Evolutionary conservation across 371 early-diverging fungal species (phyloP), one percentile per base, ranked within the genome.

Genomic region (Lichtheimia hyalospora): DNA sequence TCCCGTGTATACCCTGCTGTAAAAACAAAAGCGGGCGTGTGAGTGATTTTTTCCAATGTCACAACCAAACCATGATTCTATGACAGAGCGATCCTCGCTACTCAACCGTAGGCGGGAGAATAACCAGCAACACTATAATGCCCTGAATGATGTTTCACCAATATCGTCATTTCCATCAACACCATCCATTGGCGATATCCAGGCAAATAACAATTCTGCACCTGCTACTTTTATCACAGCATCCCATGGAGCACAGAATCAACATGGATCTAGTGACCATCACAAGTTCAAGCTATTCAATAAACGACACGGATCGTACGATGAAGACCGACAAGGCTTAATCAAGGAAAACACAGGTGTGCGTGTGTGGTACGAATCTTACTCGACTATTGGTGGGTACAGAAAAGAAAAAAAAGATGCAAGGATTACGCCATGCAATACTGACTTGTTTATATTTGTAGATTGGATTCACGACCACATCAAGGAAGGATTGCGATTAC

Each of bases 401-500:
- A 34, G 34, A 34, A 34, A 34, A 34, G 28, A 28, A 10, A 34
- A 34, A 34, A 34, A 34, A 34, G 46, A 2, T n/a, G 34, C 10
- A 34, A 34, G 34, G 2, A 34, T 34, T 34, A 34, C 21, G 2
- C 5, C 15, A 40, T 52, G 41, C 20, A 49, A 23, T 23, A 25
- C 41, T 52, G 16, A 14, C 1, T 52, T 52, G n/a, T 56, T 60
- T 52, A 27, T 49, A 40, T 58, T 28, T 43, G 42, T 59, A 79
- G 95, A 97, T 71, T 96, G 95, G 94, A 91, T 94, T 42, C 94
- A 95, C 62, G 97, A 96, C 65, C 82, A 86, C 59, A 87, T 93
- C 44, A 91, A 95, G 67, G 97, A 97, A 69, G 84, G 92, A n/a
- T 82, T 89, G 1, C 73, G 96, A 18, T 72, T 90, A 25, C 76